A percentile compares a stretch with the other conserved stretches of the same genome.
phyloP scores from a whole-genome alignment of 2,329 filamentous ascomycete species.

The Pseudogymnoascus sp. region DNA sequence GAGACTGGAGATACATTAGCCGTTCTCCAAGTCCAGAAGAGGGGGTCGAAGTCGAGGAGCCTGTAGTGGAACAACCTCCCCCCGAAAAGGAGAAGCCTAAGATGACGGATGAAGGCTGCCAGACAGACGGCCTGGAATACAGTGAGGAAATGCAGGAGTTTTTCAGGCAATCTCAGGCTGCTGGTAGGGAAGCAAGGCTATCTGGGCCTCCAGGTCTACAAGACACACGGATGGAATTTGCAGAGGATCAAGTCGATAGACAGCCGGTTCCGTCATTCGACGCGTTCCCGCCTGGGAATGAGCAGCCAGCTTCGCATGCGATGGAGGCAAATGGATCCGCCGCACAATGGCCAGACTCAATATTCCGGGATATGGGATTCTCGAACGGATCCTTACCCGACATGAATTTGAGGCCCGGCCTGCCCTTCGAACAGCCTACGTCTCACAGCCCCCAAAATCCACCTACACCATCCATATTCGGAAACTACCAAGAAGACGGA shows the following conservation, averaged over 20 bases:
- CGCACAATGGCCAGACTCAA: neutral
- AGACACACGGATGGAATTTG: neutral
- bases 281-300: neutral
- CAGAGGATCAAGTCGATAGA: neutral
- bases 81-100: conserved; percentile 15
- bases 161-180: conserved; percentile 21
- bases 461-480: neutral
- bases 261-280: neutral
- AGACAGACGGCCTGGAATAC: conserved; percentile 31
- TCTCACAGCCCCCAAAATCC: neutral
- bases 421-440: neutral
- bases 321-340: neutral
- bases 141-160: conserved; percentile 11
- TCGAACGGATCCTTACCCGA: neutral
- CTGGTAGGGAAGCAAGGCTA: neutral
- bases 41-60: conserved; percentile 16
- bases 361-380: conserved; percentile 6
- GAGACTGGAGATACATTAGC: conserved; percentile 66
- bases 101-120: conserved; percentile 33
- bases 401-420: neutral
- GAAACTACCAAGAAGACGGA: neutral
- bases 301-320: neutral
- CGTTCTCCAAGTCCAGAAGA: conserved; percentile 60
- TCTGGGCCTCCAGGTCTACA: conserved; percentile 16
- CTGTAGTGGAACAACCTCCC: neutral